Base-by-base conservation (phyloP, 192 early-diverging fungal genomes). In the Lobosporangium transversale region DNA sequence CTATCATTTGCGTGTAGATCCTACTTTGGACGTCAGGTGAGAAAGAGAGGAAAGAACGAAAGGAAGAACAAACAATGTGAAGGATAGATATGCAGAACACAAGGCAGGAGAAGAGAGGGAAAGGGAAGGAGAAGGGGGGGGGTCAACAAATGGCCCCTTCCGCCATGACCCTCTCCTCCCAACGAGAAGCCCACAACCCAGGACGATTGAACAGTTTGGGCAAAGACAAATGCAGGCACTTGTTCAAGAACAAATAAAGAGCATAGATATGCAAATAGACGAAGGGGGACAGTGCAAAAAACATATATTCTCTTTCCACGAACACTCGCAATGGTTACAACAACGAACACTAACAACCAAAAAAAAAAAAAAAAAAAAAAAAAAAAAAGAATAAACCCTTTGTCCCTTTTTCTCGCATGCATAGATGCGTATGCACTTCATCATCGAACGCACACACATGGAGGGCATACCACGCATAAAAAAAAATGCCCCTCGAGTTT, bases 161-260 rank as follows among this genome's bases (percentile, higher is more conserved):
- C n/a, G 18, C 49, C 55, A 12, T 36, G 18, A 37, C 36, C 7
- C 18, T 24, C 23, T 21, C 37, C 55, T 9, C n/a, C 36, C 37
- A 42, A 57, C 55, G 9, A 7, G 37, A 37, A 3, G 55, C 33
- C 36, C 37, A 57, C 55, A 57, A 37, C 55, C 3, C 55, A 21
- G n/a, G 20, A 57, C 20, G 36, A 57, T 31, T 23, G 9, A 57
- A 20, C n/a, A 11, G 23, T 42, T 12, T 9, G 55, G 9, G 1
- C 9, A 57, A 36, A 12, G 55, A n/a, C 20, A 44, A 29, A 44
- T 17, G 7, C 45, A 21, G 45, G 6, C 4, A 47, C 20, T 32
- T 32, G 31, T 15, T 3, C 53, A 55, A 18, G 53, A 31, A 47
- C 43, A 14, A 29, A 44, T 15, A 2, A 30, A 59, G 12, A 26